Base-by-base conservation (phyloP, 2,329 filamentous ascomycete genomes). In the Cladosporium phlei region DNA sequence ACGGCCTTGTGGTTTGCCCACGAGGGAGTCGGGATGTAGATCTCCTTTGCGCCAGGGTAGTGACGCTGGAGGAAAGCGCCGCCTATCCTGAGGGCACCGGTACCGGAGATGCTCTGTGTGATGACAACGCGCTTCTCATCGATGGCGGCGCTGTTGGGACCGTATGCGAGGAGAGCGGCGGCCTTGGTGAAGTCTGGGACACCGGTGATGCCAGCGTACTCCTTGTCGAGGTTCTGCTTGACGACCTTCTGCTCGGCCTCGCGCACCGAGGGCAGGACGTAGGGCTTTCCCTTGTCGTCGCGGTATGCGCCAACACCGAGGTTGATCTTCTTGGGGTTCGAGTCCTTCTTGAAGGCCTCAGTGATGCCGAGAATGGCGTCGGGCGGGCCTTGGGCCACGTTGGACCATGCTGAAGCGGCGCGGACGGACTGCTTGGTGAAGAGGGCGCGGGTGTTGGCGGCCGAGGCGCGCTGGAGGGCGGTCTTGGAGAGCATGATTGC, bases 1-100 rank as follows among this genome's bases (percentile, higher is more conserved):
- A 98, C 87, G 55, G 91, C 90, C 67, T 82, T 87, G 78, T 98
- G 93, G 80, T 98, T 97, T 62, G 91, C 93, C 93, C 93, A 98
- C 61, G 88, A 95, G 43, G 93, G 93, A 48, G 77, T 90, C 52
- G 93, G 93, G 67, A 98, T 89, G 78, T 95, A 97, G 73, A 98
- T 88, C 69, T 86, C 87, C 83, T 96, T 97, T 60, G 82, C 82
- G 67, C 86, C 82, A 34, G 90, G 89, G 76, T 86, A 96, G 80
- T 88, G 91, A 63, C 89, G 86, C 69, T 87, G 72, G 59, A 98
- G 79, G 82, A 97, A 98, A 59, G 87, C 89, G 63, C 85, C 93
- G 56, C 88, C 93, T 66, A 98, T 91, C 67, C 93, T 85, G 64
- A 98, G 82, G 54, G 93, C 93, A 65, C 93, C 93, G 49, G 93